Evolutionary conservation across 2,329 filamentous ascomycete species (phyloP).

Genomic region (Penicillium frequentans): DNA sequence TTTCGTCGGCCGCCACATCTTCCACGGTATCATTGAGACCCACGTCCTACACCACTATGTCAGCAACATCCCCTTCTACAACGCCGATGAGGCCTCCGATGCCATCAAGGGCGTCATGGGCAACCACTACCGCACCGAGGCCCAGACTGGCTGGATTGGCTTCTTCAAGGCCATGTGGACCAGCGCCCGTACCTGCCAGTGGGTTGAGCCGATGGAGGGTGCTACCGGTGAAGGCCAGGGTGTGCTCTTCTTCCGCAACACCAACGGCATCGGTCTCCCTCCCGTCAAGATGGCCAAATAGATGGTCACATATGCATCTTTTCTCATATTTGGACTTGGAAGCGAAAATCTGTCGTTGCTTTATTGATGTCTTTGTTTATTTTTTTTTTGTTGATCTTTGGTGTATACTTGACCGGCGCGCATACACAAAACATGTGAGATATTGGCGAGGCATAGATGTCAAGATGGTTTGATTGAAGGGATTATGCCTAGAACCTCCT

Average conservation of each 20-base stretch:
- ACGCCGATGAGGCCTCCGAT: slow-evolving; percentile 90
- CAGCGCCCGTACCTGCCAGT: slow-evolving; percentile 85
- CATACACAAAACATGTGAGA: slow-evolving; percentile 11
- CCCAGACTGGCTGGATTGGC: slow-evolving; percentile 71
- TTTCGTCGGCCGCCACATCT: slow-evolving; percentile 84
- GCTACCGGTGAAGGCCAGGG: slow-evolving; percentile 78
- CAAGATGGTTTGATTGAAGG: background rate
- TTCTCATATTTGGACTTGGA: slow-evolving; percentile 4
- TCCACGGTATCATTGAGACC: slow-evolving; percentile 97
- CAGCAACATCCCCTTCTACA: slow-evolving; percentile 93
- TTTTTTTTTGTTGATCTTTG: slow-evolving; percentile 1
- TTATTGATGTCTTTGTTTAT: background rate
- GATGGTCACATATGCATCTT: slow-evolving; percentile 19
- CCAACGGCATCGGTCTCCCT: slow-evolving; percentile 75
- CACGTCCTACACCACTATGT: slow-evolving; percentile 98
- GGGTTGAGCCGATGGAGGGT: slow-evolving; percentile 88
- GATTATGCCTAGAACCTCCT: background rate
- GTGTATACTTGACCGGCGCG: slow-evolving; percentile 10
- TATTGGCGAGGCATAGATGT: slow-evolving; percentile 11
- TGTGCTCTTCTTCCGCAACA: slow-evolving; percentile 93
- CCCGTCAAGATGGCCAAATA: slow-evolving; percentile 47
- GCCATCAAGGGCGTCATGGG: slow-evolving; percentile 96
- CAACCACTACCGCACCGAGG: slow-evolving; percentile 85
- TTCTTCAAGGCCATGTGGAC: slow-evolving; percentile 84
- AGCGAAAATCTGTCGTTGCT: background rate